Evolutionary conservation across 805 yeast genomes (phyloP).

Genomic region (Wickerhamomyces silvicola): DNA sequence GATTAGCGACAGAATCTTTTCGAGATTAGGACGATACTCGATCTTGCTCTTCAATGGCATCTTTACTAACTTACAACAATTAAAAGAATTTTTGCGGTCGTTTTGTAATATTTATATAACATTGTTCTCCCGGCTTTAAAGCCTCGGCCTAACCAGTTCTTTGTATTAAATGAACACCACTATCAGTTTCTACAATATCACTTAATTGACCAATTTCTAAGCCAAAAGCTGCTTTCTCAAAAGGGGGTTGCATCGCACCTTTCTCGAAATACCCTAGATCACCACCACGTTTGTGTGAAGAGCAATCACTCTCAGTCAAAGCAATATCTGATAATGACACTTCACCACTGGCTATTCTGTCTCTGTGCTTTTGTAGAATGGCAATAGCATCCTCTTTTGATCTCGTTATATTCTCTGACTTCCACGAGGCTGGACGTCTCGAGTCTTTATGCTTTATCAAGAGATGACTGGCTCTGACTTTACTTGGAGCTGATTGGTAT

Average conservation of each 20-base stretch:
- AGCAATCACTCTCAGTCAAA: slow-evolving; percentile 78
- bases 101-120: background rate
- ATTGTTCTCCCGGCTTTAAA: too few species aligned
- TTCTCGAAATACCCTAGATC: slow-evolving; percentile 84
- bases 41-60: too few species aligned
- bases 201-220: slow-evolving; percentile 80
- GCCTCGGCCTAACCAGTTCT: slow-evolving; percentile 64
- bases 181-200: slow-evolving; percentile 78
- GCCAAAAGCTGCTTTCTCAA: slow-evolving; percentile 81
- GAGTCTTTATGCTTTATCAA: slow-evolving; percentile 77
- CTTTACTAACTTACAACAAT: too few species aligned
- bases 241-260: slow-evolving; percentile 94
- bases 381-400: slow-evolving; percentile 79
- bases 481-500: slow-evolving; percentile 56
- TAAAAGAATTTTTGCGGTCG: background rate
- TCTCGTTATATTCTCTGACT: slow-evolving; percentile 66
- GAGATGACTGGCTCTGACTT: slow-evolving; percentile 76
- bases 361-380: slow-evolving; percentile 50
- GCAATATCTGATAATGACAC: slow-evolving; percentile 68
- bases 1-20: slow-evolving; percentile 10
- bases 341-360: slow-evolving; percentile 57
- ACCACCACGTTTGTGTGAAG: slow-evolving; percentile 81
- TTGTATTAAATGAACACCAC: slow-evolving; percentile 86
- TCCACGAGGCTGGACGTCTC: slow-evolving; percentile 91
- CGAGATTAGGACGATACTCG: slow-evolving; percentile 9